Base-by-base conservation (phyloP, 495 filamentous ascomycete genomes). In the Neurospora sublineolata region DNA sequence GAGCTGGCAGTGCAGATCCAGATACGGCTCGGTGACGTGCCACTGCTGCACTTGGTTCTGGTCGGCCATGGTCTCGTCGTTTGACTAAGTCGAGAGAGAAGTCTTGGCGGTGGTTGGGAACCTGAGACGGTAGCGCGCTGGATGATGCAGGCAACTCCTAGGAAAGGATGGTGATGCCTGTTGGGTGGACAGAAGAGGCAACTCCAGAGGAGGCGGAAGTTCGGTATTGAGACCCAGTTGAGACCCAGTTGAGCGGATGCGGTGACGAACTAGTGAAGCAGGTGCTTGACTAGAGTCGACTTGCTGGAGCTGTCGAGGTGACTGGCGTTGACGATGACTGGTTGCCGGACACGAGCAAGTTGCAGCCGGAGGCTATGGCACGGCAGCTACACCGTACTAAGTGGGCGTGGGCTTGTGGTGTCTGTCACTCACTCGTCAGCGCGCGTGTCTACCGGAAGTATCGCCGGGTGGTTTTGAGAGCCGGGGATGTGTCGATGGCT, bases 1-100 rank as follows among this genome's bases (percentile, higher is more conserved):
- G 37, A 97, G 85, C 16, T 83, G 84, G 78, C 92, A 94, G 69
- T 90, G 84, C 70, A 91, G 83, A 72, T 91, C 82, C 64, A 97
- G 81, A 81, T 91, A 97, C 33, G 94, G 92, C 88, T 93, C 77
- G 39, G 77, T 79, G 74, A 83, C 80, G 60, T 79, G 76, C 84
- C 84, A 86, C 72, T 78, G 75, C 72, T 84, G 82, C 16, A 84
- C 68, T 36, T 71, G 68, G 67, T 75, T 9, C 40, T 37, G 46
- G 67, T 69, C 60, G 40, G 75, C 75, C 76, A 80, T 80, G 72
- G 70, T 75, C 68, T 71, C 74, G 52, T 64, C 6, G 52, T 64
- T 64, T 64, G 52, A 64, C 52, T 9, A 64, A 64, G 52, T 64
- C 7, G 5, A 7, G 52, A 18, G 14, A 18, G 30, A 33, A 33